Percentiles rank a stretch among this genome's conserved stretches.
Evolutionary conservation across 192 early-diverging fungal genomes (phyloP).

Genomic region (Ambispora gerdemannii): DNA sequence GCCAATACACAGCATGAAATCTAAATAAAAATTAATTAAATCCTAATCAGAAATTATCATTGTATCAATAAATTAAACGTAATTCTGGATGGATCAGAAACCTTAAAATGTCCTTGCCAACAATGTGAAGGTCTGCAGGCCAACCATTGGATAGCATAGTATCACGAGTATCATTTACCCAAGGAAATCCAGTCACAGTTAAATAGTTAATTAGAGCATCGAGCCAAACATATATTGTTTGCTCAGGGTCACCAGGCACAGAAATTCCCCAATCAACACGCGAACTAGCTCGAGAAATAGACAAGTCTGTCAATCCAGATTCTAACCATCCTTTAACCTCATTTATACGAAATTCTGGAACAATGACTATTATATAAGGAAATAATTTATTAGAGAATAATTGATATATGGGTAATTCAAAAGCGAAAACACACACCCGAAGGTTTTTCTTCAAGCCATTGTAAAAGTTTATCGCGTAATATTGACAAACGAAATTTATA

Average conservation of each 20-base stretch:
- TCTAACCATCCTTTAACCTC: conserved; percentile 66
- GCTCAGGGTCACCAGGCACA: conserved; percentile 81
- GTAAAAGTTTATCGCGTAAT: conserved; percentile 56
- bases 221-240: conserved; percentile 97
- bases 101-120: conserved; percentile 95
- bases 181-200: conserved; percentile 83
- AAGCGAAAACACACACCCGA: conserved; percentile 36
- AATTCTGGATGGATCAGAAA: too few relatives aligned
- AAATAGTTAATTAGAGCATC: conserved; percentile 93
- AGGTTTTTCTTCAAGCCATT: conserved; percentile 71
- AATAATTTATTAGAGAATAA: neutral
- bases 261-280: conserved; percentile 88
- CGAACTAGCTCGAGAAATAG: conserved; percentile 76
- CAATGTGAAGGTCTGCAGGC: conserved; percentile 79
- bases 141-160: conserved; percentile 38
- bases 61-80: too few relatives aligned
- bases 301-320: conserved; percentile 68
- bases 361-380: conserved; percentile 48
- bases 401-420: neutral
- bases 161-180: conserved; percentile 40
- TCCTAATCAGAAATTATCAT: too few relatives aligned
- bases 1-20: conserved; percentile 98
- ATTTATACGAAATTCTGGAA: conserved; percentile 59
- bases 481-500: conserved; percentile 84
- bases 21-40: conserved; percentile 34